A percentile compares a stretch with the other conserved stretches of the same genome.
Conservation (phyloP, 208 protist species). For the Tetramitus jugosus region DNA sequence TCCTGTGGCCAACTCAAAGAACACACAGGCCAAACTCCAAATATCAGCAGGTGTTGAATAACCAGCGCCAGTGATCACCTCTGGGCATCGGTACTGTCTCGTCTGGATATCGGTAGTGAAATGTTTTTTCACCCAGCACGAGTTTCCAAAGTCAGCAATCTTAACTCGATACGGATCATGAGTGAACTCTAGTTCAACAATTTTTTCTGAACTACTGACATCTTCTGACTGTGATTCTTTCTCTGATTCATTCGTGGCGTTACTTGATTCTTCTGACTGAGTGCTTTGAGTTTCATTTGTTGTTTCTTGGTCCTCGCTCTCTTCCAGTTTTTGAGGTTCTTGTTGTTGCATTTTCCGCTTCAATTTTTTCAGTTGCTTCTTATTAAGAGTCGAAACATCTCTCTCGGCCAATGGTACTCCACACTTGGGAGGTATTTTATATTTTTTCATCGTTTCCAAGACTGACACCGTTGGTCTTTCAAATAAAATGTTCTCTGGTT, state of each 20-base stretch:
- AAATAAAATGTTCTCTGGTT: conserved; percentile 88
- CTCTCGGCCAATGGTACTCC: neutral
- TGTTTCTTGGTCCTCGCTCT: conserved; percentile 6
- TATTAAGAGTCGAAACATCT: neutral
- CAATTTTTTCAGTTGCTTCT: conserved; percentile 20
- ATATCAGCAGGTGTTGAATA: conserved; percentile 68
- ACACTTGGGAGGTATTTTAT: neutral
- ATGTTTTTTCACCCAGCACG: conserved; percentile 90
- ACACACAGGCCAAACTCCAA: conserved; percentile 79
- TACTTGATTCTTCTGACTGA: neutral
- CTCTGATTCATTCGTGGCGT: conserved; percentile 6
- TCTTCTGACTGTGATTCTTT: conserved; percentile 59
- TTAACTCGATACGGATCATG: conserved; percentile 57
- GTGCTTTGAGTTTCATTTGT: conserved; percentile 26
- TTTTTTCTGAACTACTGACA: conserved; percentile 32
- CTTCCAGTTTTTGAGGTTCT: neutral
- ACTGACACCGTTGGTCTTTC: conserved; percentile 1
- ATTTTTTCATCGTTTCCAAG: neutral
- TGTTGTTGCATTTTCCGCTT: conserved; percentile 2
- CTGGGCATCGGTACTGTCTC: conserved; percentile 75
- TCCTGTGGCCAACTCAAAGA: conserved; percentile 85
- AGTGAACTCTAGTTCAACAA: conserved; percentile 15
- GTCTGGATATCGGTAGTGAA: conserved; percentile 88
- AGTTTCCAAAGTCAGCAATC: conserved; percentile 96
- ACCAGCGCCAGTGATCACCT: conserved; percentile 75